phyloP scores from a whole-genome alignment of 805 yeast genomes.

The Myxozyma nipponensis region DNA sequence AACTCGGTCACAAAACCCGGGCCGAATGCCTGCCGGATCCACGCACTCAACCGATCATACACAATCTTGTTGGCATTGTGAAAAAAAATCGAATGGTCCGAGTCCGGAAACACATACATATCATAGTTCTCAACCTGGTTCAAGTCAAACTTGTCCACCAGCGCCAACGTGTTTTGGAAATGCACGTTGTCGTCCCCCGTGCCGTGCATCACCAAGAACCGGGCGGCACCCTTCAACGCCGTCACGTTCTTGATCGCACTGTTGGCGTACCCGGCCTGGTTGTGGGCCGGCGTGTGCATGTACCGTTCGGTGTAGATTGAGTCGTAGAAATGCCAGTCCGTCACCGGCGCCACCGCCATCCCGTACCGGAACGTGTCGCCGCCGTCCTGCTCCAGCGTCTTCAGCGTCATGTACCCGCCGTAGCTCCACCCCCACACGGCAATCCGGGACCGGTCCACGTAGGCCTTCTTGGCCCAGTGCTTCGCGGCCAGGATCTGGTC shows the following conservation, averaged over 20 bases:
- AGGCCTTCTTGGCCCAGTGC: conserved; percentile 56
- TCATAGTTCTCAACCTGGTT: conserved; percentile 85
- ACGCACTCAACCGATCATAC: conserved; percentile 61
- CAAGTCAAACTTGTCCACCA: conserved; percentile 70
- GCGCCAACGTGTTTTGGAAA: conserved; percentile 77
- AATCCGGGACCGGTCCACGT: conserved; percentile 62
- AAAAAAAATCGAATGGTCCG: conserved; percentile 75
- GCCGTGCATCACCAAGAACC: conserved; percentile 91
- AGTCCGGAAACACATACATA: conserved; percentile 85
- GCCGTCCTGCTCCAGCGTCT: conserved; percentile 77
- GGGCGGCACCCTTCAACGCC: conserved; percentile 50
- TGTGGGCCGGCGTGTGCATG: conserved; percentile 76
- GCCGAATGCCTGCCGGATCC: conserved; percentile 43
- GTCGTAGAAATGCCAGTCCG: conserved; percentile 89
- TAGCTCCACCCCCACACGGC: conserved; percentile 99
- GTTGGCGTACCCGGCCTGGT: conserved; percentile 55
- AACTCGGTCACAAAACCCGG: conserved; percentile 9
- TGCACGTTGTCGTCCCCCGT: conserved; percentile 98
- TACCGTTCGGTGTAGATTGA: conserved; percentile 93
- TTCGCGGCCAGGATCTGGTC: conserved; percentile 88
- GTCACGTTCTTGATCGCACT: conserved; percentile 57
- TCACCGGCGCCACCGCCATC: conserved; percentile 95
- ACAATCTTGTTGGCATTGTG: conserved; percentile 78
- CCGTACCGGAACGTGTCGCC: conserved; percentile 80
- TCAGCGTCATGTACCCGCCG: conserved; percentile 91